Evolutionary conservation across 129 eudicot species (phyloP).

Genomic region (Rutidosis leptorrhynchoides): DNA sequence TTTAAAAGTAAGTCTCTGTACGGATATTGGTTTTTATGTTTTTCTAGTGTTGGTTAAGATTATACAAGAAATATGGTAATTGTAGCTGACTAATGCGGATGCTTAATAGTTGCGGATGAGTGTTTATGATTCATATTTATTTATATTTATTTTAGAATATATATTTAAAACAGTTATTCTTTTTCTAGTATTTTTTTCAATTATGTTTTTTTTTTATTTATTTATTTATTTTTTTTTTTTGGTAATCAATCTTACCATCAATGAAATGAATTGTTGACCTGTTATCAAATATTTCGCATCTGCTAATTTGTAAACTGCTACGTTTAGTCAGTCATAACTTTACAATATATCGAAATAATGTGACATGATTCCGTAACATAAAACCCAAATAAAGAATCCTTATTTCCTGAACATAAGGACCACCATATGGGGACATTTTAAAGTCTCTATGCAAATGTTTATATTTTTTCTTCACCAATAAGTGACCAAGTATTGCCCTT

Average conservation of each 20-base stretch:
- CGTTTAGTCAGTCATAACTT: neutral
- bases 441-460: neutral
- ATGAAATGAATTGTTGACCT: neutral
- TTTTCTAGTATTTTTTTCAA: neutral
- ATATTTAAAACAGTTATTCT: neutral
- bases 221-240: too few relatives aligned
- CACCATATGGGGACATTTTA: neutral
- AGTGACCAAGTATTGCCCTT: neutral
- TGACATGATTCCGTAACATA: too few relatives aligned
- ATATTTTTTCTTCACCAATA: neutral
- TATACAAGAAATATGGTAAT: neutral
- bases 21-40: conserved; percentile 1
- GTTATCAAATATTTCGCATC: neutral
- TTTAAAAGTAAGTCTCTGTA: conserved; percentile 18
- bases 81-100: neutral
- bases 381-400: neutral
- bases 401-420: neutral
- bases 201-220: neutral
- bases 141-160: neutral
- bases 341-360: neutral
- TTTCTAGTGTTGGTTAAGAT: neutral
- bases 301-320: neutral
- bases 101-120: neutral
- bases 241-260: neutral
- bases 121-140: neutral